Evolutionary conservation across 2,329 filamentous ascomycete genomes (phyloP), one percentile per base, ranked within the genome.

Genomic region (Penicillium sp.): DNA sequence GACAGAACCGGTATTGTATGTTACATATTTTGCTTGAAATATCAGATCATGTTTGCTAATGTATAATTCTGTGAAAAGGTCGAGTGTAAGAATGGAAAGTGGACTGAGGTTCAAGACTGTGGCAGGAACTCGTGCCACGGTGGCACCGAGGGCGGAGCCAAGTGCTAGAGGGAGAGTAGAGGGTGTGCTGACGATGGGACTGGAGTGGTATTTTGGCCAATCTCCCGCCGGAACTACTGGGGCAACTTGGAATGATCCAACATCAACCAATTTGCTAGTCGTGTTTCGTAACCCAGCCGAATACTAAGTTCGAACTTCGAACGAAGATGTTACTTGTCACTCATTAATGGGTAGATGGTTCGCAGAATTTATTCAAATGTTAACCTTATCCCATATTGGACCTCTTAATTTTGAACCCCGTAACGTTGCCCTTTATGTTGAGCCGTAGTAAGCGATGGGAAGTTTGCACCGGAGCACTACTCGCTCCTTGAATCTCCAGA

Each of bases 1-100:
- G 59, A 61, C 21, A 31, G 59, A 13, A 61, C 59, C 6, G 59
- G 56, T n/a, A 41, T 61, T 38, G 59, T 61, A 61, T n/a, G 59
- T 53, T 19, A 25, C 21, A 47, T 33, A 27, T 45, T 19, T 23
- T 0, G 10, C 29, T 9, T 49, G 9, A 9, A 39, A 21, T 13
- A 42, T 9, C 1, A 19, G 21, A 29, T 15, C 39, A 31, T 10
- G 5, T 39, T 53, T 51, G 47, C 56, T 61, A 47, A 61, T 23
- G 7, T 41, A 5, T 39, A 9, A 27, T 49, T 17, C 12, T 15
- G 3, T 45, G n/a, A 57, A 54, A 36, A 61, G 56, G 59, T 59
- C 13, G 27, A 61, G 35, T 61, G 57, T 44, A 23, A 27, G 6
- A 39, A 44, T 41, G 59, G 59, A n/a, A 52, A 36, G 23, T 61